phyloP scores from a whole-genome alignment of 1,284 basidiomycete genomes.

The Cystobasidium slooffiae region DNA sequence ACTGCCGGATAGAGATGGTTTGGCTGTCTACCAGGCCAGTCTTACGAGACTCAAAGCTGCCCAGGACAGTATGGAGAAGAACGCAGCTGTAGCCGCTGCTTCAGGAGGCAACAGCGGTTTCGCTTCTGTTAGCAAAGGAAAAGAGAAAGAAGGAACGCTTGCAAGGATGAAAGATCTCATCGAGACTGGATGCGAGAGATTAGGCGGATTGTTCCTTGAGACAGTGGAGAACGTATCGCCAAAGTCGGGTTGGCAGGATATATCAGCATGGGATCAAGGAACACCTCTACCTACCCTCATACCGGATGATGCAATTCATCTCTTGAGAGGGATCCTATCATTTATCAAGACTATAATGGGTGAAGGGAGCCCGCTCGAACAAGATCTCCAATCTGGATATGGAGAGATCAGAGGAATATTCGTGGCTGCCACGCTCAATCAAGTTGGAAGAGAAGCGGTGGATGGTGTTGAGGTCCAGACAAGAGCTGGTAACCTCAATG shows the following conservation, averaged over 20 bases:
- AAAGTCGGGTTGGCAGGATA: constrained; percentile 37
- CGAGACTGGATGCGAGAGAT: constrained; percentile 27
- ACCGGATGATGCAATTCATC: constrained; percentile 16
- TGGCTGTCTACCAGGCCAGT: constrained; percentile 43
- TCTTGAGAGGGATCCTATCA: constrained; percentile 6
- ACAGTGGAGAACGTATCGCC: constrained; percentile 28
- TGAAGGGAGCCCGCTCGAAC: constrained; percentile 13
- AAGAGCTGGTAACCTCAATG: constrained; percentile 13
- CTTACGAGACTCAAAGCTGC: constrained; percentile 36
- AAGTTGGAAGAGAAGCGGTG: constrained; percentile 41
- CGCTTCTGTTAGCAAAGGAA: constrained; percentile 7
- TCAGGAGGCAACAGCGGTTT: background rate
- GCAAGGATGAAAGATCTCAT: constrained; percentile 31
- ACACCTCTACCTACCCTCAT: constrained; percentile 29
- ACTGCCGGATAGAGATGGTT: constrained; percentile 25
- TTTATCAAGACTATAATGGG: constrained; percentile 34
- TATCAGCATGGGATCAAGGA: constrained; percentile 38
- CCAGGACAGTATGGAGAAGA: constrained; percentile 38
- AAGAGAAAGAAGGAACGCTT: constrained; percentile 39
- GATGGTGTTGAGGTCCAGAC: constrained; percentile 42
- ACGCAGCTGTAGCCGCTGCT: background rate
- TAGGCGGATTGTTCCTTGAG: constrained; percentile 32
- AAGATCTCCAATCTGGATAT: constrained; percentile 43
- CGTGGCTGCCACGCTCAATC: constrained; percentile 41
- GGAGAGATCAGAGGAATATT: constrained; percentile 38